These are phyloP conservation scores for Dactylonectria macrodidyma DNA, from an alignment of 2,329 filamentous ascomycete species.

Conservation along the genomic window DNA sequence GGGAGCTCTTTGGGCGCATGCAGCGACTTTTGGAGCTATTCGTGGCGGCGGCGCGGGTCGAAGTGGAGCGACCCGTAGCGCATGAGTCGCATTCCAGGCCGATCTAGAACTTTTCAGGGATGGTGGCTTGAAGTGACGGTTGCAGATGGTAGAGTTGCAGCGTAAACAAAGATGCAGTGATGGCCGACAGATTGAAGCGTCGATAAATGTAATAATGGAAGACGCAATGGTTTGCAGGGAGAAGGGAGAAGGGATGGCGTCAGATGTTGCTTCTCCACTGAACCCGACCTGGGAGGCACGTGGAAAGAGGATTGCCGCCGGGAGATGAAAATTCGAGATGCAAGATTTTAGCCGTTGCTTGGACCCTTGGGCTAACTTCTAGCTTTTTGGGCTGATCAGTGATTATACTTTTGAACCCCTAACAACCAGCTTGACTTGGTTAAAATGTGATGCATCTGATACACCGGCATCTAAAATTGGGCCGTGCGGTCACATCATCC, in stretches of 20 bases:
- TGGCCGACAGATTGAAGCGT: too few species aligned
- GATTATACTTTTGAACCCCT: background rate
- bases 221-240: too few species aligned
- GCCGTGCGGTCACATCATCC: background rate
- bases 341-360: background rate
- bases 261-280: too few species aligned
- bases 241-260: too few species aligned
- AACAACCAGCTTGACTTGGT: background rate
- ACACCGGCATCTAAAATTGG: background rate
- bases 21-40: slow-evolving; percentile 25
- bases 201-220: background rate
- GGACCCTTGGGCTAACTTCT: background rate
- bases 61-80: slow-evolving; percentile 25
- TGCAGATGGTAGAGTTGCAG: background rate
- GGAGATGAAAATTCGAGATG: background rate
- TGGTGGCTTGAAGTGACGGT: background rate
- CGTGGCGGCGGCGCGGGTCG: slow-evolving; percentile 21
- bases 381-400: background rate
- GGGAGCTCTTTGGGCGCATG: slow-evolving; percentile 14
- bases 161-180: background rate
- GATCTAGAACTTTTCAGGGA: slow-evolving; percentile 25
- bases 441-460: background rate
- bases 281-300: background rate
- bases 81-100: slow-evolving; percentile 30
- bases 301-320: background rate